Conservation (phyloP, 2,329 filamentous ascomycete genomes). For the Verticillium albo-atrum region DNA sequence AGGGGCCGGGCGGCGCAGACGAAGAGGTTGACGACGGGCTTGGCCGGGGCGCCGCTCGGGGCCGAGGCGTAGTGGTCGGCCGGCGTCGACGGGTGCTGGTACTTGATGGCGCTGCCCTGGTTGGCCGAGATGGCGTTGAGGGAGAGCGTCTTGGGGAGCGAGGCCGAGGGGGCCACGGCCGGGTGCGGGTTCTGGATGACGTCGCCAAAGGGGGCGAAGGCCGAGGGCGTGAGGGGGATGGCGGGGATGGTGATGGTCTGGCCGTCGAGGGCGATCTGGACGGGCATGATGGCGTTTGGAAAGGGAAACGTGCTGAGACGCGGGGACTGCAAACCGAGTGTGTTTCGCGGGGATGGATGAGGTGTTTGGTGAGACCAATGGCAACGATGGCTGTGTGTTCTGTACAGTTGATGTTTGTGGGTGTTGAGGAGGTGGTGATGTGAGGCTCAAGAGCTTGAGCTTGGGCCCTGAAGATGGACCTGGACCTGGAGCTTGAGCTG, state of each 20-base stretch:
- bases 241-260: constrained; percentile 44
- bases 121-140: constrained; percentile 60
- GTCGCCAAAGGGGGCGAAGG: constrained; percentile 78
- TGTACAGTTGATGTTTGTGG: too few relatives aligned
- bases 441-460: too few relatives aligned
- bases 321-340: too few relatives aligned
- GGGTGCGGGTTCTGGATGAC: constrained; percentile 72
- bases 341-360: too few relatives aligned
- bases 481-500: too few relatives aligned
- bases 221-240: constrained; percentile 59
- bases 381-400: too few relatives aligned
- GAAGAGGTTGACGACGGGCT: constrained; percentile 81
- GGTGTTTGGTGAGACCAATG: too few relatives aligned
- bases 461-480: too few relatives aligned
- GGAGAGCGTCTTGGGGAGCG: constrained; percentile 34
- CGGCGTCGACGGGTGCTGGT: constrained; percentile 72
- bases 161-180: constrained; percentile 43
- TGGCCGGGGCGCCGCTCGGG: constrained; percentile 51
- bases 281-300: neutral
- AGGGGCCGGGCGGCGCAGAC: constrained; percentile 68
- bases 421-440: too few relatives aligned
- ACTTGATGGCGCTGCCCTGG: constrained; percentile 86
- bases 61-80: constrained; percentile 65
- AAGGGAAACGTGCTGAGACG: too few relatives aligned
- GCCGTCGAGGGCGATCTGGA: neutral